Percentiles rank a stretch among this genome's conserved stretches.
Evolutionary conservation across 257 asterid species (phyloP).

Genomic region (Capsicum rhomboideum): DNA sequence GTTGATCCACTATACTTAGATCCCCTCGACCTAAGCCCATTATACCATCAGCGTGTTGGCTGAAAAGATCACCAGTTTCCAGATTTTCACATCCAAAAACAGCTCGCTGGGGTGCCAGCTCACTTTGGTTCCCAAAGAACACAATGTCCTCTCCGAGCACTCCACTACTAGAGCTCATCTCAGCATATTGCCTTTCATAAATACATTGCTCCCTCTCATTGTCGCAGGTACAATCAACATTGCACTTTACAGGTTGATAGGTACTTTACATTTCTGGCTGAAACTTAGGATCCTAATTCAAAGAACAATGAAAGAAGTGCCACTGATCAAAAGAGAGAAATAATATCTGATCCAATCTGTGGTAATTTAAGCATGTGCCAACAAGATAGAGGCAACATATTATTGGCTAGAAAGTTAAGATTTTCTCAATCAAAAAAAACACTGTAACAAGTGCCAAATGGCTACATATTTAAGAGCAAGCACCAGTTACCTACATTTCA

Average conservation of each 20-base stretch:
- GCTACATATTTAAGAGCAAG: not conserved
- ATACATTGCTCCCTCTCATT: slow-evolving; percentile 50
- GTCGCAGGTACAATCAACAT: slow-evolving; percentile 68
- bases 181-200: slow-evolving; percentile 88
- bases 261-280: slow-evolving; percentile 66
- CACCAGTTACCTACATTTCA: not conserved
- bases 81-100: slow-evolving; percentile 79
- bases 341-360: not conserved
- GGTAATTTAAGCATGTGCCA: not conserved
- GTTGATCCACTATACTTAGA: slow-evolving; percentile 91
- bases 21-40: slow-evolving; percentile 96
- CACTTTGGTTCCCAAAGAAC: slow-evolving; percentile 84
- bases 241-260: slow-evolving; percentile 69
- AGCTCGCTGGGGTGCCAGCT: slow-evolving; percentile 72
- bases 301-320: not conserved
- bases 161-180: slow-evolving; percentile 96
- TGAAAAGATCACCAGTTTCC: slow-evolving; percentile 91
- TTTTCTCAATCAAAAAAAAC: not conserved
- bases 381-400: not conserved
- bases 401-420: not conserved
- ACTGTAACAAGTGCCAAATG: not conserved
- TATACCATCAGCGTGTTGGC: slow-evolving; percentile 95
- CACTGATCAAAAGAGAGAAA: not conserved
- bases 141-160: slow-evolving; percentile 74
- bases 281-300: slow-evolving; percentile 68